Base-by-base conservation (phyloP, 1,284 basidiomycete species). In the Leccinum angustisporum region DNA sequence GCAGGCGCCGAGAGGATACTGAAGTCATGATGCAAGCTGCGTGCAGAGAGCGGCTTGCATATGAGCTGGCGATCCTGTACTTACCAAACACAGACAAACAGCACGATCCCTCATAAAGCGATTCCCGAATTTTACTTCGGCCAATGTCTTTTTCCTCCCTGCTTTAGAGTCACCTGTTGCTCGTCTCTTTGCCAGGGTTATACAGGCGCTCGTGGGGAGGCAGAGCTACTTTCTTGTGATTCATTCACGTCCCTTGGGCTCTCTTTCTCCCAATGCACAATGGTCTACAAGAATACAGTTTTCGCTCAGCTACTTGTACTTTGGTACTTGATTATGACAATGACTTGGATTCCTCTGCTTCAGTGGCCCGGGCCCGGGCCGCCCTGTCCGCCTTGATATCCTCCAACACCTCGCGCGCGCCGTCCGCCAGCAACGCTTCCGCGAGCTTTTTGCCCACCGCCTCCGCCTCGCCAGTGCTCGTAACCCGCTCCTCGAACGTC, bases 321-420 rank as follows among this genome's bases (percentile, higher is more conserved):
- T 63, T 52, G 31, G 31, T 38, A 38, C 36, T 63, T 18, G 54
- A 62, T 61, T 30, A 52, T 63, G 30, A 59, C 9, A 43, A 52
- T 13, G 58, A 58, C n/a, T 66, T 64, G 36, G 61, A 65, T 36
- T 33, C 43, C 31, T 58, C 64, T 40, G 57, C 72, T 61, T 64
- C 65, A 1, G 70, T 74, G 66, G 81, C 81, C 27, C 70, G 77
- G 56, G 86, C 83, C 61, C 85, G 79, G 61, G 77, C 79, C 65
- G 81, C 83, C 65, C 91, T 81, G 66, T 93, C 88, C 62, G 73
- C 73, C 14, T 85, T 88, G 68, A 97, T 91, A 60, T 91, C 91
- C 31, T 92, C 88, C 71, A 97, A 72, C 65, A 97, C 92, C 64
- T 81, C 83, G 70, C 81, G 82, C 16, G 90, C 95, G 2, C 95